Evolutionary conservation across 768 basidiomycete species (phyloP).

Genomic region (Tulasnella sp.): DNA sequence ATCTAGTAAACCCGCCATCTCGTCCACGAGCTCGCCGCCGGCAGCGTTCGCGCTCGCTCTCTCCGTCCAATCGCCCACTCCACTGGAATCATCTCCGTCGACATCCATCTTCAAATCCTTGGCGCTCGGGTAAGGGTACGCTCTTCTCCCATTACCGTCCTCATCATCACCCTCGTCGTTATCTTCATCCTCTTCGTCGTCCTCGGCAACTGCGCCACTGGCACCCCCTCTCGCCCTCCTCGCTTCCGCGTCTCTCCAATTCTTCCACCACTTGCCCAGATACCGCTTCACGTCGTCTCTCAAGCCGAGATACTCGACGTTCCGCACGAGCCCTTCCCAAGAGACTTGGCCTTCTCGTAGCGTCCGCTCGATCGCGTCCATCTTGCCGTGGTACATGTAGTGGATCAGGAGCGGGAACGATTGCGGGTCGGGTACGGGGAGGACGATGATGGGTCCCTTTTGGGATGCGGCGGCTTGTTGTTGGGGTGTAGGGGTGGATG

Average conservation of each 20-base stretch:
- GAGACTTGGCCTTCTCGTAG: conserved; percentile 58
- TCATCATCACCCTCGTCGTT: background rate
- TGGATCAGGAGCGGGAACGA: conserved; percentile 67
- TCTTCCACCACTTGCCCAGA: conserved; percentile 18
- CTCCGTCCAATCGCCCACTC: background rate
- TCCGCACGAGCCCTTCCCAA: conserved; percentile 84
- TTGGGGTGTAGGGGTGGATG: background rate
- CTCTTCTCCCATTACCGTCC: background rate
- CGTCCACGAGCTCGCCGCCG: conserved; percentile 1
- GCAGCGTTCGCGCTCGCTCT: background rate
- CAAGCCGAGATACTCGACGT: conserved; percentile 82
- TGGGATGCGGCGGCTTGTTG: background rate
- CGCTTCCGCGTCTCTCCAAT: conserved; percentile 13
- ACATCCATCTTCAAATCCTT: conserved; percentile 15
- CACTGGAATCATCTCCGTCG: background rate
- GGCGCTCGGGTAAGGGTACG: background rate
- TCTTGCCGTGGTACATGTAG: conserved; percentile 76
- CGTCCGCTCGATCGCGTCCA: conserved; percentile 54
- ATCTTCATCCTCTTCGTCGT: conserved; percentile 10
- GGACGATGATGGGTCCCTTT: conserved; percentile 48
- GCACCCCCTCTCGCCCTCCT: background rate
- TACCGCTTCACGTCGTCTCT: conserved; percentile 56
- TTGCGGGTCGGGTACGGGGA: conserved; percentile 65
- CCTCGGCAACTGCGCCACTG: no score
- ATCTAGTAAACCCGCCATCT: conserved; percentile 18